Evolutionary conservation across 148 eudicot species (phyloP).

Genomic region (Chenopodium berlandieri): DNA sequence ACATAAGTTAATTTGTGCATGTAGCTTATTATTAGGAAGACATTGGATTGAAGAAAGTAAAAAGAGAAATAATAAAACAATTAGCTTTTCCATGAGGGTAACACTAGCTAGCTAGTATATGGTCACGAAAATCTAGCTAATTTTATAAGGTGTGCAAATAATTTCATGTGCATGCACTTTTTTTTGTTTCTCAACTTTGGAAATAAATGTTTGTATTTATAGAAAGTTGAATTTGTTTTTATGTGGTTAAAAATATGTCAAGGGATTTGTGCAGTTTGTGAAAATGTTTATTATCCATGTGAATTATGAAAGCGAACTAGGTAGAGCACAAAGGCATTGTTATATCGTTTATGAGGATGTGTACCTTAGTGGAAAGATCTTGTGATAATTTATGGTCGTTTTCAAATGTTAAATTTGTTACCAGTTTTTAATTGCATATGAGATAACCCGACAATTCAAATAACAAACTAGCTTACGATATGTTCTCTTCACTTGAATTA

Average conservation of each 20-base stretch:
- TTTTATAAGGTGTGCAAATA: neutral
- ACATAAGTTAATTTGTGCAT: conserved; percentile 35
- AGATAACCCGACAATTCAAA: too few species aligned
- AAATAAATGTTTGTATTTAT: conserved; percentile 12
- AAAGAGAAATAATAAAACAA: conserved; percentile 2
- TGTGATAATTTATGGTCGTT: neutral
- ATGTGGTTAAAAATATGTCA: conserved; percentile 17
- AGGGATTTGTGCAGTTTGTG: conserved; percentile 7
- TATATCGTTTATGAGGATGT: conserved; percentile 1
- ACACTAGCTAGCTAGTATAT: neutral
- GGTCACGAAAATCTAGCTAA: neutral
- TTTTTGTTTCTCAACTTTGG: too few species aligned
- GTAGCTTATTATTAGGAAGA: conserved; percentile 17
- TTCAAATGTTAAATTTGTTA: too few species aligned
- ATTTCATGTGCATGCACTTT: neutral
- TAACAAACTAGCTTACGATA: too few species aligned
- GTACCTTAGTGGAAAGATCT: conserved; percentile 12
- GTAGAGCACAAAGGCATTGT: neutral
- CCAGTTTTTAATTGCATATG: too few species aligned
- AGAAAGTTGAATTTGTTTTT: neutral
- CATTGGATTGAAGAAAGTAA: conserved; percentile 11
- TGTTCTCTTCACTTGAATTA: too few species aligned
- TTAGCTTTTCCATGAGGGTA: neutral
- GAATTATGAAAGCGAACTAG: conserved; percentile 13
- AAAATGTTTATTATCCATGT: conserved; percentile 18